Evolutionary conservation across 225 moss, liverwort and hornwort species (phyloP).

Genomic region (Bryum argenteum): DNA sequence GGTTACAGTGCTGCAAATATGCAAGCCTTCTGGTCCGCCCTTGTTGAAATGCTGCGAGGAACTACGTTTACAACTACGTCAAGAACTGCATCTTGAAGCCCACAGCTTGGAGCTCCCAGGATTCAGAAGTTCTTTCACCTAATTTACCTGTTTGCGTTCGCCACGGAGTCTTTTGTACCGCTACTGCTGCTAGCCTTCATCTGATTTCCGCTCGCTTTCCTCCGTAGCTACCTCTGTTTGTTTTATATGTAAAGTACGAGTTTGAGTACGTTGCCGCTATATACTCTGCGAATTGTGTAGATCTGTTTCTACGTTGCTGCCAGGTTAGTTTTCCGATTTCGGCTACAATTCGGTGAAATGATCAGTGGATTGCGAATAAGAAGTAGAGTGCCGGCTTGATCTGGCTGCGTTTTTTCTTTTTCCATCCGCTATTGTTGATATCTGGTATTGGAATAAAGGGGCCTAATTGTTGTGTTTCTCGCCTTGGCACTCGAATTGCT

Average conservation of each 20-base stretch:
- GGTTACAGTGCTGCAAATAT: neutral
- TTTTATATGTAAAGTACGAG: neutral
- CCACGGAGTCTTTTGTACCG: neutral
- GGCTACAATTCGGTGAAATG: neutral
- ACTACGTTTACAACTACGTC: neutral
- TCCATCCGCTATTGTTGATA: neutral
- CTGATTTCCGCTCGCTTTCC: neutral
- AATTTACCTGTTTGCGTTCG: neutral
- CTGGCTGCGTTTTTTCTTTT: conserved; percentile 12
- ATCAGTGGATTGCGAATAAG: neutral
- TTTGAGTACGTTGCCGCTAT: conserved; percentile 1
- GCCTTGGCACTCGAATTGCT: neutral
- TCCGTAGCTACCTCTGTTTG: neutral
- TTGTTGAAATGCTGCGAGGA: conserved; percentile 11
- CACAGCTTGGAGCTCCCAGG: conserved; percentile 2
- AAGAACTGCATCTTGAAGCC: conserved; percentile 7
- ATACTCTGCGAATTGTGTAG: neutral
- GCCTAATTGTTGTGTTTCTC: neutral
- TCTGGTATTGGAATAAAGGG: conserved; percentile 24
- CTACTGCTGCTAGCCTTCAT: neutral
- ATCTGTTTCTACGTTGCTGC: neutral
- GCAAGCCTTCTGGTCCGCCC: neutral
- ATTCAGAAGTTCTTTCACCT: too few relatives aligned
- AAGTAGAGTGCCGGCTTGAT: conserved; percentile 10
- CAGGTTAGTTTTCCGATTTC: neutral